Percentiles rank a stretch among this genome's conserved stretches.
These are phyloP conservation scores for Avena atlantica DNA, from an alignment of 176 grass and related monocot species.

Conservation along the genomic window DNA sequence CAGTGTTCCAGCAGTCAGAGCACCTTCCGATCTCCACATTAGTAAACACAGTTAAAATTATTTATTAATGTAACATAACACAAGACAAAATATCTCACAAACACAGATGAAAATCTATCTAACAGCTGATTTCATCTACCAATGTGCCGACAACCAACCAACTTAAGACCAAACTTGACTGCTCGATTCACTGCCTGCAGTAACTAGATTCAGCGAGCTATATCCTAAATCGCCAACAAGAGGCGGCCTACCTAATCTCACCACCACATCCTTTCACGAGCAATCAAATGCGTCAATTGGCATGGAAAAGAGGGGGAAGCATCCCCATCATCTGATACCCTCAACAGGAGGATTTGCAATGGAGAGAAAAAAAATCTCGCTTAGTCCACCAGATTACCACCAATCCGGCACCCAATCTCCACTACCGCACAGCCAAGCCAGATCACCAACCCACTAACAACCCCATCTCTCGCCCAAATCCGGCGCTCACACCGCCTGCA, in stretches of 20 bases:
- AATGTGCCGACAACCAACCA: not conserved
- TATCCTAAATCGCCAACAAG: constrained; percentile 44
- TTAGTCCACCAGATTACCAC: constrained; percentile 44
- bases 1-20: constrained; percentile 40
- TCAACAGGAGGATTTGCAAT: constrained; percentile 36
- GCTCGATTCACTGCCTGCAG: not conserved
- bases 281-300: constrained; percentile 52
- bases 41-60: constrained; percentile 38
- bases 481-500: not conserved
- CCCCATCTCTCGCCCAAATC: constrained; percentile 35
- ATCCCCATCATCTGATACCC: constrained; percentile 57
- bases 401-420: constrained; percentile 41
- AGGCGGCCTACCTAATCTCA: constrained; percentile 18
- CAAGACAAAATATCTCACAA: not conserved
- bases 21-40: constrained; percentile 63
- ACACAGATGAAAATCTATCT: not conserved
- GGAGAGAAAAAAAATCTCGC: not conserved
- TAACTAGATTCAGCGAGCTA: constrained; percentile 1
- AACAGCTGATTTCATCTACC: constrained; percentile 5
- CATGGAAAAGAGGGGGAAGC: constrained; percentile 10
- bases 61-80: constrained; percentile 36
- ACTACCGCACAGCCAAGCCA: not conserved
- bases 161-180: not conserved
- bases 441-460: constrained; percentile 1
- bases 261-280: constrained; percentile 43